A percentile compares a stretch with the other conserved stretches of the same genome.
These are phyloP conservation scores for Paramecium sonneborni DNA, from an alignment of 73 alveolate species.

Conservation along the genomic window DNA sequence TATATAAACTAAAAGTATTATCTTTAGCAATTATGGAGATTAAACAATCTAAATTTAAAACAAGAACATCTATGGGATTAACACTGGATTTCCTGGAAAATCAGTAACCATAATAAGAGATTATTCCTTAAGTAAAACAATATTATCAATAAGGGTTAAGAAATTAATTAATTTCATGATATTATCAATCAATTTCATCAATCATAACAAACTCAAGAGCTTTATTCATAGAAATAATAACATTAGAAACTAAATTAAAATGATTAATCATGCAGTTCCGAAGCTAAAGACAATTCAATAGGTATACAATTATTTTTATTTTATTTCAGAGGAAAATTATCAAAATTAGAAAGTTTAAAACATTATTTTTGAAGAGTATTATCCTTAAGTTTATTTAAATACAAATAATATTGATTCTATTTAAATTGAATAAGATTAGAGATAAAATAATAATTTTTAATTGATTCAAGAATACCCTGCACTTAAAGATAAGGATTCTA, in stretches of 20 bases:
- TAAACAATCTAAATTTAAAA: background rate
- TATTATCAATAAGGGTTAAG: background rate
- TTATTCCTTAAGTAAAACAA: background rate
- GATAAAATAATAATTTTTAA: background rate
- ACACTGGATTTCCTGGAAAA: background rate
- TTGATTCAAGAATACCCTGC: conserved; percentile 25
- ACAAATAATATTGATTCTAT: background rate
- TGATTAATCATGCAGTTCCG: background rate
- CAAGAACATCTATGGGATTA: background rate
- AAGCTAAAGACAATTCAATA: background rate
- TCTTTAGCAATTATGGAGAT: background rate
- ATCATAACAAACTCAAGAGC: background rate
- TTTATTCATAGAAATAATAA: background rate
- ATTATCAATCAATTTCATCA: background rate
- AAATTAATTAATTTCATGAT: background rate
- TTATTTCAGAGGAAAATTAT: background rate
- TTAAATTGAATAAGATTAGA: background rate
- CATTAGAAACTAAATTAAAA: background rate
- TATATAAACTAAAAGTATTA: background rate
- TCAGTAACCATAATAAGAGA: background rate
- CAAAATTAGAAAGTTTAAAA: background rate
- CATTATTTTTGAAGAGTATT: background rate
- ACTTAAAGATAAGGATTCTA: background rate
- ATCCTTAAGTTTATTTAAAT: background rate
- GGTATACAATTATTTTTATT: background rate